A percentile compares a stretch with the other conserved stretches of the same genome.
phyloP scores from a whole-genome alignment of 2,329 filamentous ascomycete species.

The Trichoderma aggressivum region DNA sequence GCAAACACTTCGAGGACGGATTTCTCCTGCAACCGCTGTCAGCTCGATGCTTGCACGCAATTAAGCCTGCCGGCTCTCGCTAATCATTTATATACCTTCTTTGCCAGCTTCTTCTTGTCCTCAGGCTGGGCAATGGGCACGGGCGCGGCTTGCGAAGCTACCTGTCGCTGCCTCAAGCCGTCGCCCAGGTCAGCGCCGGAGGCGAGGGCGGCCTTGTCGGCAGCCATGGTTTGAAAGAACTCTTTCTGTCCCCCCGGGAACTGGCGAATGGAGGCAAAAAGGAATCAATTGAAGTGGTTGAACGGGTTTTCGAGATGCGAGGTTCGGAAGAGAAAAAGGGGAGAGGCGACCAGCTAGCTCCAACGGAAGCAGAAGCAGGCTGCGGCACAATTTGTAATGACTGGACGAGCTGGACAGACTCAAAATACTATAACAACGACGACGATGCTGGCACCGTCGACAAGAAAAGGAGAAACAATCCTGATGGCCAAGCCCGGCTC shows the following conservation, averaged over 20 bases:
- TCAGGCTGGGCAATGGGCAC: slow-evolving; percentile 45
- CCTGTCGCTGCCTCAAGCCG: slow-evolving; percentile 53
- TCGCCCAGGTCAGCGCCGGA: slow-evolving; percentile 59
- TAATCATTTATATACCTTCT: slow-evolving; percentile 48
- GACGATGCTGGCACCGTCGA: slow-evolving; percentile 27
- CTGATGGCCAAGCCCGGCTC: slow-evolving; percentile 24
- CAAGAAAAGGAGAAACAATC: slow-evolving; percentile 22
- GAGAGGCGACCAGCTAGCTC: slow-evolving; percentile 19
- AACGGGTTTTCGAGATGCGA: neutral
- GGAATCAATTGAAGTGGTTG: slow-evolving; percentile 9
- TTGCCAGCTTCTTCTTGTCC: slow-evolving; percentile 57
- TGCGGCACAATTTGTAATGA: slow-evolving; percentile 28
- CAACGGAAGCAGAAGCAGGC: neutral
- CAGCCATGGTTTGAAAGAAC: slow-evolving; percentile 44
- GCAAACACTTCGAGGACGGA: slow-evolving; percentile 60
- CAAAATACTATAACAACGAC: slow-evolving; percentile 25
- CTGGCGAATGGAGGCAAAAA: neutral
- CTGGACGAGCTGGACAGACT: slow-evolving; percentile 37
- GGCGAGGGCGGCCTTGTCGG: slow-evolving; percentile 53
- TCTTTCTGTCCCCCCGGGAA: slow-evolving; percentile 12
- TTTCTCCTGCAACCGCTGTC: slow-evolving; percentile 41
- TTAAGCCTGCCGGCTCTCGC: neutral
- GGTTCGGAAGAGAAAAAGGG: slow-evolving; percentile 19
- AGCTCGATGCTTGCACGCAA: slow-evolving; percentile 19
- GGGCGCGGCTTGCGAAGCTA: slow-evolving; percentile 37